Percentiles rank a stretch among this genome's conserved stretches.
phyloP scores from a whole-genome alignment of 1,139 yeast genomes.

The Petasospora rhodanensis region DNA sequence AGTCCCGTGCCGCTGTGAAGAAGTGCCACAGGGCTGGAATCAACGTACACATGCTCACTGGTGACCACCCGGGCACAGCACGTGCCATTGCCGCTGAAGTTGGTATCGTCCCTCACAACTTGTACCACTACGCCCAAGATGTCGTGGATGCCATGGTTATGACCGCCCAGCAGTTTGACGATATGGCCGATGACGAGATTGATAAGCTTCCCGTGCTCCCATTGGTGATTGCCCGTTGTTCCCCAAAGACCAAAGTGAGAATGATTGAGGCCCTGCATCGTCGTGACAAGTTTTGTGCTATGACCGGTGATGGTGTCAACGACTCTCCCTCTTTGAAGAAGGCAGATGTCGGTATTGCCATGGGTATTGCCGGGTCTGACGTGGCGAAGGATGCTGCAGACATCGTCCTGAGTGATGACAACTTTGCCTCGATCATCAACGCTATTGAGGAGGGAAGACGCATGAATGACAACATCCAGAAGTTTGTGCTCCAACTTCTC shows the following conservation, averaged over 20 bases:
- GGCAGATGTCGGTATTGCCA: constrained; percentile 85
- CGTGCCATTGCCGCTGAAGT: constrained; percentile 81
- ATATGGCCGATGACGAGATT: constrained; percentile 55
- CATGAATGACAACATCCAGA: constrained; percentile 77
- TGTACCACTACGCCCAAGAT: constrained; percentile 57
- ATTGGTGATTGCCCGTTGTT: constrained; percentile 77
- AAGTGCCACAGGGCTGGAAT: constrained; percentile 74
- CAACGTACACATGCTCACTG: constrained; percentile 80
- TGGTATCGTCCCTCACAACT: constrained; percentile 71
- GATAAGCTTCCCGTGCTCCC: constrained; percentile 70
- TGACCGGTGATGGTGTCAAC: constrained; percentile 89
- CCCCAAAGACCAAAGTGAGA: constrained; percentile 80
- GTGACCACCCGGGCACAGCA: constrained; percentile 83
- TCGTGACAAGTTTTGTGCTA: constrained; percentile 65
- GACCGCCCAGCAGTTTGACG: constrained; percentile 74
- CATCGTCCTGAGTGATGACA: constrained; percentile 70
- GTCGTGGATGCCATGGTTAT: constrained; percentile 66
- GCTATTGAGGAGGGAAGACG: constrained; percentile 83
- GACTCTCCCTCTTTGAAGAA: constrained; percentile 78
- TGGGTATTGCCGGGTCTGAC: constrained; percentile 80
- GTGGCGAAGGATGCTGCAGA: constrained; percentile 81
- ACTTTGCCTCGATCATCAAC: constrained; percentile 70
- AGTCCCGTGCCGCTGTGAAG: constrained; percentile 64
- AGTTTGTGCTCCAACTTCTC: constrained; percentile 73
- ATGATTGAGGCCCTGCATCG: constrained; percentile 82